Percentiles rank a stretch among this genome's conserved stretches.
phyloP scores from a whole-genome alignment of 148 eudicot genomes.

The Amaranthus palmeri region DNA sequence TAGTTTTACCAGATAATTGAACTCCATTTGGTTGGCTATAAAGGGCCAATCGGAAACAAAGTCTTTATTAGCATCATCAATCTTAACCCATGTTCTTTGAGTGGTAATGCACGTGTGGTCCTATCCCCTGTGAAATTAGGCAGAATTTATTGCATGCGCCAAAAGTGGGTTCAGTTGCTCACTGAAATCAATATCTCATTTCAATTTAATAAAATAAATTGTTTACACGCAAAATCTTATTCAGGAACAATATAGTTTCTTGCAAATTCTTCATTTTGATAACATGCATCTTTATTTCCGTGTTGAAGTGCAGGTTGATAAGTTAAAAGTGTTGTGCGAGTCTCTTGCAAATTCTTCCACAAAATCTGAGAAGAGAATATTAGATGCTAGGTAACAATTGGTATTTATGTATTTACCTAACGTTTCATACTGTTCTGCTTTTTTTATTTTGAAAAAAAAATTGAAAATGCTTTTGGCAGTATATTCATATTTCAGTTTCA shows the following conservation, averaged over 20 bases:
- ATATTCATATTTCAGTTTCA: neutral
- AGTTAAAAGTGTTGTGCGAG: slow-evolving; percentile 82
- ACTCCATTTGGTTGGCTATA: too few relatives aligned
- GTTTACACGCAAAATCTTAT: neutral
- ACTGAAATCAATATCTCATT: neutral
- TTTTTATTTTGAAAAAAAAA: neutral
- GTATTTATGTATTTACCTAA: slow-evolving; percentile 2
- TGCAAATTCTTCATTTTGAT: neutral
- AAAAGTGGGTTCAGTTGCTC: neutral
- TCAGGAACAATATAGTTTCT: neutral
- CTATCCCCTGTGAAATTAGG: too few relatives aligned
- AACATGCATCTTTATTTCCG: neutral
- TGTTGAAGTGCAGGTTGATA: slow-evolving; percentile 60
- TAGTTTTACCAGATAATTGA: too few relatives aligned
- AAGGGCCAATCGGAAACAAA: too few relatives aligned
- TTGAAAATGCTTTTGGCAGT: neutral
- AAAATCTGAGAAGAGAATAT: slow-evolving; percentile 85
- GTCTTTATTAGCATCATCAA: too few relatives aligned
- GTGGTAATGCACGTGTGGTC: too few relatives aligned
- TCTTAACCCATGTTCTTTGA: too few relatives aligned
- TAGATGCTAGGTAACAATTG: slow-evolving; percentile 65
- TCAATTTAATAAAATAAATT: neutral
- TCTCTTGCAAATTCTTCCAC: slow-evolving; percentile 77
- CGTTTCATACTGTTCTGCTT: neutral
- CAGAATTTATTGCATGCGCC: neutral